These are phyloP conservation scores for Calycina marina DNA, from an alignment of 2,329 filamentous ascomycete species.

Conservation along the genomic window DNA sequence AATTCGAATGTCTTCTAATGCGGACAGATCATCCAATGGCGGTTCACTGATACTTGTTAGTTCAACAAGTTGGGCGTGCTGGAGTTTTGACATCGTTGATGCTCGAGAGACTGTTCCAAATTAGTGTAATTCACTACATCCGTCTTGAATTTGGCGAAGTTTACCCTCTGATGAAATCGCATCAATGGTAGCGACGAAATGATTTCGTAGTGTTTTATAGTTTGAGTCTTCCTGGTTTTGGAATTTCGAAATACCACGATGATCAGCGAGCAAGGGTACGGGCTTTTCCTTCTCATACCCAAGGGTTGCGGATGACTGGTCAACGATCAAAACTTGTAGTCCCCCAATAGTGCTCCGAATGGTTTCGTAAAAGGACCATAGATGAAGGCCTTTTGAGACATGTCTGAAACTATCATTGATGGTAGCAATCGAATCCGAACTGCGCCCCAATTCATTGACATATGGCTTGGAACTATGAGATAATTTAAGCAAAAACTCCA, in stretches of 20 bases:
- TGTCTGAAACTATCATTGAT: conserved; percentile 25
- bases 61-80: conserved; percentile 1
- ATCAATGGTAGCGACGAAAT: not conserved
- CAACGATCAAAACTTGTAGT: conserved; percentile 12
- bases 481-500: conserved; percentile 7
- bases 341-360: conserved; percentile 10
- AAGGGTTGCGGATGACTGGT: conserved; percentile 18
- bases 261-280: conserved; percentile 18
- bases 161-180: not conserved
- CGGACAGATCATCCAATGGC: conserved; percentile 18
- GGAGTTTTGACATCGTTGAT: not conserved
- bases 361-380: conserved; percentile 26
- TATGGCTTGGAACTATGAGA: conserved; percentile 10
- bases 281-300: conserved; percentile 19
- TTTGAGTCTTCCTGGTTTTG: conserved; percentile 7
- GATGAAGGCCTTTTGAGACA: conserved; percentile 15
- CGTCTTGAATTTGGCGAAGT: not conserved
- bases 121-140: not conserved
- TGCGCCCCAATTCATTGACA: conserved; percentile 14
- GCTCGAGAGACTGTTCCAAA: not conserved
- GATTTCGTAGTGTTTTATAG: conserved; percentile 9
- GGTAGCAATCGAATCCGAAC: conserved; percentile 13
- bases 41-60: conserved; percentile 11
- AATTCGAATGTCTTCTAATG: conserved; percentile 10
- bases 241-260: conserved; percentile 22